Percentiles rank a stretch among this genome's conserved stretches.
Conservation (phyloP, 148 eudicot genomes). For the Fallopia convolvulus region DNA sequence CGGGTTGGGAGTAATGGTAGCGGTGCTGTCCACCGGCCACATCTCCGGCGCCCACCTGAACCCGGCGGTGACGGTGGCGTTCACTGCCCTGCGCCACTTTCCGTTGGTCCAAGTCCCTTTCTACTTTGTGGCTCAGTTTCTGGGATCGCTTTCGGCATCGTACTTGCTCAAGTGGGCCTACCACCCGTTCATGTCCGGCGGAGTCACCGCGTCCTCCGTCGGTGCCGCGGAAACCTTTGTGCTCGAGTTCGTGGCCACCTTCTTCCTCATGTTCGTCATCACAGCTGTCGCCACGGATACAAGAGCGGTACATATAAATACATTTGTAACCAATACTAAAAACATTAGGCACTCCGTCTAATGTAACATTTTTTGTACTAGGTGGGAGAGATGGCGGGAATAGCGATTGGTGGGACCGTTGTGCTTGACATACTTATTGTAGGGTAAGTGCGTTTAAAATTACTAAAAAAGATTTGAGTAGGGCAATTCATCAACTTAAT, state of each 20-base stretch:
- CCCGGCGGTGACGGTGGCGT: conserved; percentile 34
- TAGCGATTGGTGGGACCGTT: conserved; percentile 14
- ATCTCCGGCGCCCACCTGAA: conserved; percentile 38
- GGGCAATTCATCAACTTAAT: background rate
- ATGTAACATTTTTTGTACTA: background rate
- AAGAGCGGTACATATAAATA: conserved; percentile 25
- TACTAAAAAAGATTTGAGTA: background rate
- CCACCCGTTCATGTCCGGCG: conserved; percentile 31
- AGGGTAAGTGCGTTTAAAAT: conserved; percentile 2
- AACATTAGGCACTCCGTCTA: no score
- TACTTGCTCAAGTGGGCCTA: conserved; percentile 30
- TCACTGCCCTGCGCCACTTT: conserved; percentile 24
- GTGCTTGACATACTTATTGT: conserved; percentile 7
- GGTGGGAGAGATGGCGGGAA: conserved; percentile 12
- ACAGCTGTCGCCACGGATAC: conserved; percentile 36
- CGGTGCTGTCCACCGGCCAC: conserved; percentile 26
- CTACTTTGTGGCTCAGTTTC: conserved; percentile 22
- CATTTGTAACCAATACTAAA: no score
- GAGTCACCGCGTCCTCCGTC: conserved; percentile 26
- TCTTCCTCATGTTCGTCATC: conserved; percentile 38
- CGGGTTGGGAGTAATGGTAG: conserved; percentile 28
- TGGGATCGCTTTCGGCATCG: conserved; percentile 22
- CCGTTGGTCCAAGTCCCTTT: conserved; percentile 35
- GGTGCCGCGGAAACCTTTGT: conserved; percentile 22
- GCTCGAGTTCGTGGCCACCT: conserved; percentile 28